Percentiles rank a stretch among this genome's conserved stretches.
These are phyloP conservation scores for Ustilago shanxiensis DNA, from an alignment of 1,284 basidiomycete genomes.

Conservation along the genomic window DNA sequence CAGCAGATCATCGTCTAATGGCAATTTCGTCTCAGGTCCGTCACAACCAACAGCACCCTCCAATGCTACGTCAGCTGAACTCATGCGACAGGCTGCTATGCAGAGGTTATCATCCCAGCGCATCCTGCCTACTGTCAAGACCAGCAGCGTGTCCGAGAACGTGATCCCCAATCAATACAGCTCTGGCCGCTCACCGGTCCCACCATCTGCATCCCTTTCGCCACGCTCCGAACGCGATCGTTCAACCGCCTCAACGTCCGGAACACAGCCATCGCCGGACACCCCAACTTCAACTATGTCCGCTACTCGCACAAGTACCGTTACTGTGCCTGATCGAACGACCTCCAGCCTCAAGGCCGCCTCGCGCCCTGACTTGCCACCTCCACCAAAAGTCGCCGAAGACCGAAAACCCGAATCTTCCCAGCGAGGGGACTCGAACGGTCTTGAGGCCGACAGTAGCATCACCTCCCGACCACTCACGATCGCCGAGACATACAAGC, in stretches of 20 bases:
- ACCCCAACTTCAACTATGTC: neutral
- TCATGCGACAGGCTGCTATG: conserved; percentile 47
- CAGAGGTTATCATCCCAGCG: conserved; percentile 47
- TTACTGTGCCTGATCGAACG: conserved; percentile 24
- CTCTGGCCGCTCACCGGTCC: conserved; percentile 5
- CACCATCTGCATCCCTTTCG: neutral
- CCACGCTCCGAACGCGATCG: conserved; percentile 1
- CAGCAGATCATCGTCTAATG: conserved; percentile 22
- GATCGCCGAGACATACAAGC: conserved; percentile 41
- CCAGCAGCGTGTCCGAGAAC: conserved; percentile 24
- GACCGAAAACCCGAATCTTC: neutral
- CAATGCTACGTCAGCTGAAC: conserved; percentile 19
- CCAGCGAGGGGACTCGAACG: neutral
- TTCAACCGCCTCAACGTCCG: neutral
- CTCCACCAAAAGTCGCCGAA: neutral
- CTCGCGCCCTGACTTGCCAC: neutral
- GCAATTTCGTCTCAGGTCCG: conserved; percentile 6
- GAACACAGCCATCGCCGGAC: neutral
- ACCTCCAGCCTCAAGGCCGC: conserved; percentile 7
- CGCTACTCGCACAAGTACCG: neutral
- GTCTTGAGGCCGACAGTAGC: conserved; percentile 5
- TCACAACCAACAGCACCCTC: conserved; percentile 7
- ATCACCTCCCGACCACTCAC: conserved; percentile 26
- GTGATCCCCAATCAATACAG: conserved; percentile 4
- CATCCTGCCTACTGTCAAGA: conserved; percentile 15